Percentiles rank a stretch among this genome's conserved stretches.
phyloP scores from a whole-genome alignment of 495 filamentous ascomycete species.

The Massariosphaeria phaeospora region DNA sequence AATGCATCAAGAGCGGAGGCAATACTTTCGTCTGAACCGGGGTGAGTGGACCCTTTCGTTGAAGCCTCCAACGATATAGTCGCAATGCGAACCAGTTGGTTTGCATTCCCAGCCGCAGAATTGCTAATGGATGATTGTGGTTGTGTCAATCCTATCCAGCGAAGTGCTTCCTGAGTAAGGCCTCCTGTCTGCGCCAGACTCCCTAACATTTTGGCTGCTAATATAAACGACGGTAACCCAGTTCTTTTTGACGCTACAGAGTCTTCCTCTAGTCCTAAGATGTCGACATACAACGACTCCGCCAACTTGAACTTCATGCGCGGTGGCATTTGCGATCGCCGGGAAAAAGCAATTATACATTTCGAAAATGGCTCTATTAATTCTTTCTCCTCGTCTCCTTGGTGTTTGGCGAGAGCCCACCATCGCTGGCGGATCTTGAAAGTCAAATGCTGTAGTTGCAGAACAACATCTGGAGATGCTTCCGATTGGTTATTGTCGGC shows the following conservation, averaged over 20 bases:
- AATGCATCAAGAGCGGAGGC: constrained; percentile 10
- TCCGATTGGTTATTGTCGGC: constrained; percentile 53
- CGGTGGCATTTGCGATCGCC: constrained; percentile 42
- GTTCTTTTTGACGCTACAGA: not conserved
- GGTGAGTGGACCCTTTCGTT: not conserved
- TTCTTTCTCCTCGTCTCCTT: constrained; percentile 63
- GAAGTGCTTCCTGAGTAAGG: constrained; percentile 24
- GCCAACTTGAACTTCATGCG: constrained; percentile 35
- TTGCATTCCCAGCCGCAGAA: constrained; percentile 14
- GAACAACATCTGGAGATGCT: constrained; percentile 54
- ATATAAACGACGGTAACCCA: not conserved
- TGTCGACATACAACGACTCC: constrained; percentile 12
- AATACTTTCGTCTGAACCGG: constrained; percentile 8
- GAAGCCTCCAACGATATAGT: constrained; percentile 18
- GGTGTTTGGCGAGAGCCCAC: constrained; percentile 69
- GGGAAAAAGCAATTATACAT: constrained; percentile 58
- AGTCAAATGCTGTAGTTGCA: constrained; percentile 64
- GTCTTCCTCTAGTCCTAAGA: constrained; percentile 3
- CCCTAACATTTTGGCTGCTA: constrained; percentile 9
- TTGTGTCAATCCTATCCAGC: constrained; percentile 3
- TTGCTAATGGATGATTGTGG: not conserved
- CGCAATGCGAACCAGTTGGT: constrained; percentile 8
- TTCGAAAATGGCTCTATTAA: constrained; percentile 63
- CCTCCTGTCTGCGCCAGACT: constrained; percentile 25
- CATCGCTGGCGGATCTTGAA: constrained; percentile 61